A percentile compares a stretch with the other conserved stretches of the same genome.
These are phyloP conservation scores for Cicer cuneatum DNA, from an alignment of 306 rosid genomes.

Conservation along the genomic window DNA sequence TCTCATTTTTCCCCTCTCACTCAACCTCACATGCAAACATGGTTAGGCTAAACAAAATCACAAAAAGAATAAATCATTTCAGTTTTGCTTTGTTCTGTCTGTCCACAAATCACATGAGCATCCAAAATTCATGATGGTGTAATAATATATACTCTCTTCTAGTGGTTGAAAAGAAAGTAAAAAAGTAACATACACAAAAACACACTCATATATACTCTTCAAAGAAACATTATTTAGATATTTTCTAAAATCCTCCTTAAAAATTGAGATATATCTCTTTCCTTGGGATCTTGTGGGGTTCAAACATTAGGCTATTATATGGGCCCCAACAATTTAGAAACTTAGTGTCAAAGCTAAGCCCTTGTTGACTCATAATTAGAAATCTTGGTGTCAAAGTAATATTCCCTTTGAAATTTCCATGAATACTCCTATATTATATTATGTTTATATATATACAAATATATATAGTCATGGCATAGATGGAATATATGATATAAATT, in stretches of 20 bases:
- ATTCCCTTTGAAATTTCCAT: slow-evolving; percentile 66
- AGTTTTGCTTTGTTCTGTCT: slow-evolving; percentile 56
- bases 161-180: slow-evolving; percentile 63
- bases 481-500: slow-evolving; percentile 51
- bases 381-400: slow-evolving; percentile 61
- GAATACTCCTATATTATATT: slow-evolving; percentile 37
- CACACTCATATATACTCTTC: slow-evolving; percentile 49
- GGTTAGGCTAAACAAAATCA: slow-evolving; percentile 56
- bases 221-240: slow-evolving; percentile 48
- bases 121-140: slow-evolving; percentile 68
- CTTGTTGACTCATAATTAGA: slow-evolving; percentile 63
- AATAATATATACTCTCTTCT: slow-evolving; percentile 61
- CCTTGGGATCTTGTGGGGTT: slow-evolving; percentile 87
- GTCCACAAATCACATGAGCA: slow-evolving; percentile 59
- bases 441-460: background rate
- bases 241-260: slow-evolving; percentile 62
- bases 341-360: slow-evolving; percentile 68
- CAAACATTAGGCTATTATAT: slow-evolving; percentile 46
- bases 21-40: slow-evolving; percentile 49
- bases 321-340: slow-evolving; percentile 62
- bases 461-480: slow-evolving; percentile 41
- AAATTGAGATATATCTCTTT: slow-evolving; percentile 72
- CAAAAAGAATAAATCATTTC: slow-evolving; percentile 66
- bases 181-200: slow-evolving; percentile 57
- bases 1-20: slow-evolving; percentile 9